These are phyloP conservation scores for Funneliformis caledonium DNA, from an alignment of 371 early-diverging fungal species.

Conservation along the genomic window DNA sequence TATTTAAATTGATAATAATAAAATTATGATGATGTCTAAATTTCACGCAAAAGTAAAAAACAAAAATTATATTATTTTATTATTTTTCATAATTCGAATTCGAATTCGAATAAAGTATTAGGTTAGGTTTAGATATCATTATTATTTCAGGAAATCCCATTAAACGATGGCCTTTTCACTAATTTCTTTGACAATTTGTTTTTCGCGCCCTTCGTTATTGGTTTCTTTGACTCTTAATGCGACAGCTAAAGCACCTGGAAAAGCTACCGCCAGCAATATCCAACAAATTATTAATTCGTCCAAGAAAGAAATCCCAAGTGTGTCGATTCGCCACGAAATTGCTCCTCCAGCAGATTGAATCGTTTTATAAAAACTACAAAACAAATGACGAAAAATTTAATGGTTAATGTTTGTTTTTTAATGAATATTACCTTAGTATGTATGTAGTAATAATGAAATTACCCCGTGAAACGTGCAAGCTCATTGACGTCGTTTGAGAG, in stretches of 20 bases:
- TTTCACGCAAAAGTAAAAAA: no score
- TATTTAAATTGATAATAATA: no score
- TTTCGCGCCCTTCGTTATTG: slow-evolving; percentile 3
- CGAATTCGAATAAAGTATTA: no score
- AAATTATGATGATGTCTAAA: no score
- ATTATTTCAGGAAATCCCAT: no score
- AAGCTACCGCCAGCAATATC: slow-evolving; percentile 48
- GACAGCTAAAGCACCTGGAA: slow-evolving; percentile 48
- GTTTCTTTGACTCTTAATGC: slow-evolving; percentile 47
- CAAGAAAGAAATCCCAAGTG: slow-evolving; percentile 43
- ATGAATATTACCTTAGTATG: background rate
- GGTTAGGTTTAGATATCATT: no score
- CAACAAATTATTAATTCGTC: slow-evolving; percentile 52
- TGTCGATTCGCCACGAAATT: slow-evolving; percentile 50
- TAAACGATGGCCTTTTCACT: no score
- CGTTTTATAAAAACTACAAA: slow-evolving; percentile 49
- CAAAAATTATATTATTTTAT: no score
- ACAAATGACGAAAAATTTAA: background rate
- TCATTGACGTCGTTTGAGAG: slow-evolving; percentile 70
- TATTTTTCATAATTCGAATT: no score
- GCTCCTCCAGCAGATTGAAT: slow-evolving; percentile 53
- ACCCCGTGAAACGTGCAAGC: slow-evolving; percentile 76
- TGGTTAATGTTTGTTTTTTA: background rate
- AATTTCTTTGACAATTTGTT: no score
- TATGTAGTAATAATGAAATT: slow-evolving; percentile 64